Evolutionary conservation across 1,139 yeast species (phyloP).

Genomic region (Zygosaccharomyces pseudobailii): DNA sequence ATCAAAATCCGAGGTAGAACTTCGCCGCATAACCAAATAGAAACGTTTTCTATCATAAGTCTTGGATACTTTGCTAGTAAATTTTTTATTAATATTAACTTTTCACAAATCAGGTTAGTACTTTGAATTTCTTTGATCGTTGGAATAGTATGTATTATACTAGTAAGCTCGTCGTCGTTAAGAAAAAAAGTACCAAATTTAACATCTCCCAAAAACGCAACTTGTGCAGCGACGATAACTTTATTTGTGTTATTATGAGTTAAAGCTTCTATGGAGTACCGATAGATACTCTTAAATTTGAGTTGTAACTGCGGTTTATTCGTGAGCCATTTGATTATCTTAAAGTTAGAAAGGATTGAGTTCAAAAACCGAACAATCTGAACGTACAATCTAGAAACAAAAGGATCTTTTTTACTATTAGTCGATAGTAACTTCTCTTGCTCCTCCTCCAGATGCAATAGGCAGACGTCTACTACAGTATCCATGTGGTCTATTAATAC

Average conservation of each 20-base stretch:
- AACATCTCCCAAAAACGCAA: conserved; percentile 27
- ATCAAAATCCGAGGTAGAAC: conserved; percentile 22
- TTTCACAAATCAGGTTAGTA: conserved; percentile 25
- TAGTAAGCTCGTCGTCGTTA: conserved; percentile 11
- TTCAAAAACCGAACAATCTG: conserved; percentile 29
- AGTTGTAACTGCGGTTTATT: conserved; percentile 11
- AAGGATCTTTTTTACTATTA: conserved; percentile 25
- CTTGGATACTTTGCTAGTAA: conserved; percentile 23
- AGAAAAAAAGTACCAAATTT: conserved; percentile 21
- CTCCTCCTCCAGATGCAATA: conserved; percentile 16
- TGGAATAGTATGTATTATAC: conserved; percentile 15
- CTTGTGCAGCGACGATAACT: conserved; percentile 25
- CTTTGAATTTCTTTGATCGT: conserved; percentile 25
- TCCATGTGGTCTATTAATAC: conserved; percentile 37
- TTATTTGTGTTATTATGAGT: conserved; percentile 25
- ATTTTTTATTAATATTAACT: conserved; percentile 22
- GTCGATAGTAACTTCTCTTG: conserved; percentile 16
- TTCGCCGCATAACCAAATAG: conserved; percentile 30
- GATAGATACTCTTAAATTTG: conserved; percentile 16
- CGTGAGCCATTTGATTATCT: conserved; percentile 17
- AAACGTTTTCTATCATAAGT: conserved; percentile 20
- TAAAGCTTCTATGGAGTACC: conserved; percentile 17
- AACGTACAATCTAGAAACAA: conserved; percentile 26
- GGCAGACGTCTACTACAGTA: conserved; percentile 13
- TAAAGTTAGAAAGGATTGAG: conserved; percentile 22